These are phyloP conservation scores for Cocos nucifera DNA, from an alignment of 176 grass and related monocot genomes.

Conservation along the genomic window DNA sequence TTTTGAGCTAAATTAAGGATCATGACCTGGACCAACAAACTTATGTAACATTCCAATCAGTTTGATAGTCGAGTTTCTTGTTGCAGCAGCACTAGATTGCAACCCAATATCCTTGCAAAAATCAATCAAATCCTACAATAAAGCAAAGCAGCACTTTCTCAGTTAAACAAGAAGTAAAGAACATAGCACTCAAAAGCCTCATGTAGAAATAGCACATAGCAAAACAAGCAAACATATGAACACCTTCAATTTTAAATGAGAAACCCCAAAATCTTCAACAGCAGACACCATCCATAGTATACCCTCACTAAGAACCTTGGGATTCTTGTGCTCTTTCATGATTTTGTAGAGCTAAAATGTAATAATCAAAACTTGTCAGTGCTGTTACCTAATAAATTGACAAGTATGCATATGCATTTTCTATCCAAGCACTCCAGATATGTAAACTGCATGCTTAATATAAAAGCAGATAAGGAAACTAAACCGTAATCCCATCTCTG, in stretches of 20 bases:
- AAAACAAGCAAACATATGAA: neutral
- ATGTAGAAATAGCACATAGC: no score
- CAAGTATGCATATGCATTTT: neutral
- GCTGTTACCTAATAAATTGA: neutral
- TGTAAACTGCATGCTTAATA: neutral
- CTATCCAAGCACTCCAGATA: neutral
- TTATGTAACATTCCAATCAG: slow-evolving; percentile 90
- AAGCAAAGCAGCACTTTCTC: neutral
- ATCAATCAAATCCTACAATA: slow-evolving; percentile 83
- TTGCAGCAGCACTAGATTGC: slow-evolving; percentile 75
- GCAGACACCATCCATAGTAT: slow-evolving; percentile 97
- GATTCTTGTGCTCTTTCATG: slow-evolving; percentile 99
- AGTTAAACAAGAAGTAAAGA: slow-evolving; percentile 13
- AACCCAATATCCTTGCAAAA: slow-evolving; percentile 96
- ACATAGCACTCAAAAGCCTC: neutral
- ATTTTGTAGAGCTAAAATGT: slow-evolving; percentile 90
- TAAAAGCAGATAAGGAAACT: neutral
- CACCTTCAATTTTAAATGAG: slow-evolving; percentile 94
- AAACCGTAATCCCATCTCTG: neutral
- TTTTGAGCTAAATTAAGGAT: neutral
- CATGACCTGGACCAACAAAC: slow-evolving; percentile 87
- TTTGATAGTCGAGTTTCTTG: slow-evolving; percentile 90
- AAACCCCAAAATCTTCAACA: slow-evolving; percentile 84
- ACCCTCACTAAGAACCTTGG: slow-evolving; percentile 93
- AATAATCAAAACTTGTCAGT: slow-evolving; percentile 19